A percentile compares a stretch with the other conserved stretches of the same genome.
These are phyloP conservation scores for Pseudogymnoascus sp. DNA, from an alignment of 2,329 filamentous ascomycete genomes.

Conservation along the genomic window DNA sequence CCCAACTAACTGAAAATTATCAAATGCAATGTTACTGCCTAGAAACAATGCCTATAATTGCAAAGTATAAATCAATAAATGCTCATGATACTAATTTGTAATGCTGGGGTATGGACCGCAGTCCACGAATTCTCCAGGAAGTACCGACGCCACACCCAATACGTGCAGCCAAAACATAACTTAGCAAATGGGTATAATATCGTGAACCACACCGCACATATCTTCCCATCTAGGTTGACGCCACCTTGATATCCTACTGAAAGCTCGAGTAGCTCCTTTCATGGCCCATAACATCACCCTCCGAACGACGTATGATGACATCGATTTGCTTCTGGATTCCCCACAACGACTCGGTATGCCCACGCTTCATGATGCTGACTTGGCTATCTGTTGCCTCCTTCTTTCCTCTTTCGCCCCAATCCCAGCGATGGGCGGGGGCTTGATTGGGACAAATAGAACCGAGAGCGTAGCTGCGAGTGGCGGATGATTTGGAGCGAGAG, in stretches of 20 bases:
- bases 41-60: not conserved
- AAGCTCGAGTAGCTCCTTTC: not conserved
- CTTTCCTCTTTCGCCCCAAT: not conserved
- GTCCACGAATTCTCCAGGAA: not conserved
- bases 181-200: not conserved
- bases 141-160: not conserved
- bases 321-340: not conserved
- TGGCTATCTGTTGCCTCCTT: not conserved
- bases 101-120: not conserved
- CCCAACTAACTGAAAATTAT: not conserved
- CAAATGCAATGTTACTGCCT: not conserved
- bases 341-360: not conserved
- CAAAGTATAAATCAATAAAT: not conserved
- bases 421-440: not conserved
- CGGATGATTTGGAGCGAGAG: not conserved
- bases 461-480: not conserved
- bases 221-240: not conserved
- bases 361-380: not conserved
- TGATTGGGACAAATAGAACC: not conserved
- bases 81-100: not conserved
- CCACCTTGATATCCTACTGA: not conserved
- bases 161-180: not conserved
- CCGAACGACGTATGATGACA: not conserved
- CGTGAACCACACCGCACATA: not conserved
- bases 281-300: not conserved